Evolutionary conservation across 495 filamentous ascomycete species (phyloP), one percentile per base, ranked within the genome.

Genomic region (Entonaema liquescens): DNA sequence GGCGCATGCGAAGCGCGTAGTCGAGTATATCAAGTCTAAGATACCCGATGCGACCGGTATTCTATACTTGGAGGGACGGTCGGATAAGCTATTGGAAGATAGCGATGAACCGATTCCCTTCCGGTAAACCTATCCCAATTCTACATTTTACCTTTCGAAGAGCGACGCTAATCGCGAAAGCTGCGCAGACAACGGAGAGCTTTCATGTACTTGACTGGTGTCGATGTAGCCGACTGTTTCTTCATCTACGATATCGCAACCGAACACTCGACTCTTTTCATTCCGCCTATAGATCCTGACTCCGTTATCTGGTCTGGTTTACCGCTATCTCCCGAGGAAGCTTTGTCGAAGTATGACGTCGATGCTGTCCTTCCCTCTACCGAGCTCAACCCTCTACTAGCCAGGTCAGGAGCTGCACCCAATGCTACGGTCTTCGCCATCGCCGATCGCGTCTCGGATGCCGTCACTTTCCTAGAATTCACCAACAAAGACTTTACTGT

Each of bases 231-330:
- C 55, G 94, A 98, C 79, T 91, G 90, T 73, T 91, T 89, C 78
- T 84, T 94, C 58, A 87, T 91, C 59, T 97, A 98, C 84, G 88
- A 95, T 70, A 88, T 97, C 53, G 81, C 84, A 50, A 84, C 84
- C 21, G 83, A 86, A 68, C 87, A 89, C 71, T 86, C 93, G 23
- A 98, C 92, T 8, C 89, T 98, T 58, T 99, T 93, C 83, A 95
- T 99, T 68, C 95, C 96, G 5, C 91, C 93, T 2, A 87, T 97
- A 74, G 88, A 96, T 61, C 89, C 93, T 47, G 92, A 96, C 29
- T 89, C 88, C 42, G 95, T 98, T n/a, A 93, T 98, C 72, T 99
- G 96, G 96, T 91, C 90, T 25, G 96, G 96, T 28, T 87, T 98
- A 21, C 96, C 96, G 0, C 77, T 97, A 62, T 90, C 89, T 6